Percentiles rank a stretch among this genome's conserved stretches.
phyloP scores from a whole-genome alignment of 1,139 yeast genomes.

The Candida pseudocylindracea region DNA sequence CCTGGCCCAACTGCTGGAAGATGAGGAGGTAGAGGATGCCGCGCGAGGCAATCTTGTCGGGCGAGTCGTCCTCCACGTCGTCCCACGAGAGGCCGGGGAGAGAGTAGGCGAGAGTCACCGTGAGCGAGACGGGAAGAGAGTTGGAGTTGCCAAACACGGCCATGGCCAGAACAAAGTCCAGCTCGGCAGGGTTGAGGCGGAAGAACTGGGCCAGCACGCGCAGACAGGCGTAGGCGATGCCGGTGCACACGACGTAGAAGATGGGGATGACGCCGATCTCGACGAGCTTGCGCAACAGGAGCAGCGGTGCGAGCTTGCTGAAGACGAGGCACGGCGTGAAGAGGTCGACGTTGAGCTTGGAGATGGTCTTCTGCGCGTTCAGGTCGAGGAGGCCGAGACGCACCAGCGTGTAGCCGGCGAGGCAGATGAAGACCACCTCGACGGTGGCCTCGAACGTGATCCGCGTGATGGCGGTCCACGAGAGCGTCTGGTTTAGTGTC shows the following conservation, averaged over 20 bases:
- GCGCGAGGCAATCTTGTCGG: slow-evolving; percentile 57
- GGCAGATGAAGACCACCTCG: slow-evolving; percentile 53
- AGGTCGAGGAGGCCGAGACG: slow-evolving; percentile 31
- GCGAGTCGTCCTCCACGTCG: slow-evolving; percentile 36
- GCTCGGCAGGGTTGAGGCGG: slow-evolving; percentile 34
- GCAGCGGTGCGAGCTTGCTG: slow-evolving; percentile 54
- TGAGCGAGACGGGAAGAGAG: slow-evolving; percentile 58
- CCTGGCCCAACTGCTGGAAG: slow-evolving; percentile 72
- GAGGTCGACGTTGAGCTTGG: slow-evolving; percentile 51
- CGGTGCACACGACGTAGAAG: slow-evolving; percentile 43
- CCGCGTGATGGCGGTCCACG: slow-evolving; percentile 32
- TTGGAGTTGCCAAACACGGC: slow-evolving; percentile 74
- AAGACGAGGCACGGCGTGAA: slow-evolving; percentile 76
- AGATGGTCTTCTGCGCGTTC: slow-evolving; percentile 41
- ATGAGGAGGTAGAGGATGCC: slow-evolving; percentile 59
- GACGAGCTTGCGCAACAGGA: slow-evolving; percentile 39
- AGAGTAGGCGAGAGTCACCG: slow-evolving; percentile 49
- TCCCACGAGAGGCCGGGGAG: slow-evolving; percentile 61
- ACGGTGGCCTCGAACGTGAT: slow-evolving; percentile 61
- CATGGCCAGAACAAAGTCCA: slow-evolving; percentile 74
- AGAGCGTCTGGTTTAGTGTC: slow-evolving; percentile 6
- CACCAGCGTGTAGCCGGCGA: slow-evolving; percentile 54
- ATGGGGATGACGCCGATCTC: slow-evolving; percentile 57
- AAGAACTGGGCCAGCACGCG: slow-evolving; percentile 17
- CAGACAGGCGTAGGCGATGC: slow-evolving; percentile 35